Evolutionary conservation across 169 alveolate species (phyloP).

Genomic region (Condylostoma magnum): DNA sequence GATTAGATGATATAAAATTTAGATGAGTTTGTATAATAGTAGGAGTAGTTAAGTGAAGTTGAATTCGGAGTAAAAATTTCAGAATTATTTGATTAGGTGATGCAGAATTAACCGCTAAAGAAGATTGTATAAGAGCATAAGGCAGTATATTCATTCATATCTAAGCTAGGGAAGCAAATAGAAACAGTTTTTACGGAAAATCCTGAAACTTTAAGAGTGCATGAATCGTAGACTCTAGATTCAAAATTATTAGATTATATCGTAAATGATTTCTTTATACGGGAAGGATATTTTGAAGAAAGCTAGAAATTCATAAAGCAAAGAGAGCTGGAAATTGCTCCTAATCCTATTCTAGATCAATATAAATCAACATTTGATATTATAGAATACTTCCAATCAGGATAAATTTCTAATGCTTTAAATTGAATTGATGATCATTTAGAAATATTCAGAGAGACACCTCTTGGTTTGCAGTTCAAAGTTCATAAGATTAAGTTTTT

Average conservation of each 20-base stretch:
- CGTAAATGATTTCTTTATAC: constrained; percentile 25
- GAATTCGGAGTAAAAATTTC: background rate
- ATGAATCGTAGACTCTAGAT: constrained; percentile 17
- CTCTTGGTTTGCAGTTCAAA: constrained; percentile 37
- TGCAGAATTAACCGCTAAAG: background rate
- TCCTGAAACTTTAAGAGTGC: constrained; percentile 18
- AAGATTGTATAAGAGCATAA: constrained; percentile 7
- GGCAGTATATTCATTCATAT: background rate
- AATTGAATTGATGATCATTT: constrained; percentile 47
- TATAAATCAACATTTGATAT: constrained; percentile 35
- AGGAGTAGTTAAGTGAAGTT: background rate
- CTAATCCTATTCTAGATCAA: constrained; percentile 16
- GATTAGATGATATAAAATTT: background rate
- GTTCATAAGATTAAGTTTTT: constrained; percentile 43
- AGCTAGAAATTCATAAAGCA: background rate
- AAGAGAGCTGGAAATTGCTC: background rate
- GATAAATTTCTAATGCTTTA: constrained; percentile 35
- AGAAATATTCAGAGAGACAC: constrained; percentile 8
- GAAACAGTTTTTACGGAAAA: constrained; percentile 28
- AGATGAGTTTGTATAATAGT: background rate
- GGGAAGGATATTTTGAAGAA: constrained; percentile 41
- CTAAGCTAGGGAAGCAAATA: constrained; percentile 42
- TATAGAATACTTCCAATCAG: constrained; percentile 34
- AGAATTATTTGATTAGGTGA: background rate
- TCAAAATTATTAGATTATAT: constrained; percentile 7